Percentiles rank a stretch among this genome's conserved stretches.
These are phyloP conservation scores for Pleurostoma richardsiae DNA, from an alignment of 2,329 filamentous ascomycete species.

Conservation along the genomic window DNA sequence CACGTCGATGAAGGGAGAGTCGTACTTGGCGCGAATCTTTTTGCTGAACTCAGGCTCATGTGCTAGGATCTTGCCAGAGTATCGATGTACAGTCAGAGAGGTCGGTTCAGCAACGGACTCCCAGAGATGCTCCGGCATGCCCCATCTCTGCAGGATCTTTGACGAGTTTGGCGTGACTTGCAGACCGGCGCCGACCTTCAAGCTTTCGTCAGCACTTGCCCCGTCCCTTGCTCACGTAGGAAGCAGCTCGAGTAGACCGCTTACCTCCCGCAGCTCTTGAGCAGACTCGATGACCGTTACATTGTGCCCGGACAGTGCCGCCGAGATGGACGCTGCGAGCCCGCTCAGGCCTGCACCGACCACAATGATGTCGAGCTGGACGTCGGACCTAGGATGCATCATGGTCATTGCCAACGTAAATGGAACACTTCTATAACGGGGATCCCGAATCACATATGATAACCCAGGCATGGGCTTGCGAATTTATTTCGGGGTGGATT, in stretches of 20 bases:
- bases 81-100: conserved; percentile 19
- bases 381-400: not conserved
- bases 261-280: conserved; percentile 9
- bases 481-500: too few species aligned
- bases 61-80: conserved; percentile 20
- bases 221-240: not conserved
- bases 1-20: conserved; percentile 25
- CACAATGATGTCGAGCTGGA: conserved; percentile 7
- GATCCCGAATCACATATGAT: not conserved
- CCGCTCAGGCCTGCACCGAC: conserved; percentile 10
- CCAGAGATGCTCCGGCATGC: conserved; percentile 11
- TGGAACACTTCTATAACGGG: not conserved
- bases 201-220: not conserved
- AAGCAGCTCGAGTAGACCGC: not conserved
- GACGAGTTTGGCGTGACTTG: conserved; percentile 23
- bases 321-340: conserved; percentile 8
- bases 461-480: not conserved
- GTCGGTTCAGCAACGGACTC: conserved; percentile 15
- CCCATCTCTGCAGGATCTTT: conserved; percentile 18
- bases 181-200: conserved; percentile 16
- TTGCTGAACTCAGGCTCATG: conserved; percentile 18
- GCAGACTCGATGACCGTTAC: conserved; percentile 11
- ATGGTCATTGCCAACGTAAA: not conserved
- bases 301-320: conserved; percentile 8
- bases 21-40: conserved; percentile 17